Evolutionary conservation across 441 rosid species (phyloP), one percentile per base, ranked within the genome.

Genomic region (Sinapis alba): DNA sequence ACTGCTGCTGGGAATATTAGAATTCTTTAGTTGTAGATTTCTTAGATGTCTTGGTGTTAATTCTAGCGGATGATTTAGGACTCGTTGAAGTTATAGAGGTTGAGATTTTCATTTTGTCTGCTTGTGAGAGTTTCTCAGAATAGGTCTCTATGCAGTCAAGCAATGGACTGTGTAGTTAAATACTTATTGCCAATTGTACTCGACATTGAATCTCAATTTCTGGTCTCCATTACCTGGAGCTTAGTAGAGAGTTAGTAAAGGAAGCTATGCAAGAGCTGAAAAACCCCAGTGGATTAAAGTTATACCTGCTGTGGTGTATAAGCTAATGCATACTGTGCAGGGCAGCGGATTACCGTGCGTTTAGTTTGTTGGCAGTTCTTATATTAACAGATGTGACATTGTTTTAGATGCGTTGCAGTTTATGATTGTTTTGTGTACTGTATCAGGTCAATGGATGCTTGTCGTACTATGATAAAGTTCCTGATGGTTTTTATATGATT

Each of bases 401-500:
- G 10, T 58, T 59, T 59, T 66, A 43, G 54, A 53, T 62, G 54
- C n/a, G 30, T 62, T 78, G 64, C 61, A 63, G 71, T 19, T 8
- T 63, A 26, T 78, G 28, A 78, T 68, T 78, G 47, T 64, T 69
- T 69, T 80, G 41, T 80, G 26, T 76, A 21, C 62, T 85, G 79
- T 61, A 73, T 80, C 89, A 96, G 98, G 98, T 94, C 68, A 96
- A 86, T 84, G 97, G 99, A 68, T 88, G 97, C 84, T 84, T 96
- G 68, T 96, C 99, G 16, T 94, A 96, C 83, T 87, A 79, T 20
- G 96, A 94, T 78, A 90, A 83, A 86, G 85, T 96, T 85, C 98
- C 99, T 36, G 98, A 96, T 88, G 98, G 99, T 16, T 94, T 96
- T 85, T 96, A 92, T 85, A 82, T 84, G 80, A 87, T 96, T 69